Conservation (phyloP, 208 protist genomes). For the Trichomonas tenax region DNA sequence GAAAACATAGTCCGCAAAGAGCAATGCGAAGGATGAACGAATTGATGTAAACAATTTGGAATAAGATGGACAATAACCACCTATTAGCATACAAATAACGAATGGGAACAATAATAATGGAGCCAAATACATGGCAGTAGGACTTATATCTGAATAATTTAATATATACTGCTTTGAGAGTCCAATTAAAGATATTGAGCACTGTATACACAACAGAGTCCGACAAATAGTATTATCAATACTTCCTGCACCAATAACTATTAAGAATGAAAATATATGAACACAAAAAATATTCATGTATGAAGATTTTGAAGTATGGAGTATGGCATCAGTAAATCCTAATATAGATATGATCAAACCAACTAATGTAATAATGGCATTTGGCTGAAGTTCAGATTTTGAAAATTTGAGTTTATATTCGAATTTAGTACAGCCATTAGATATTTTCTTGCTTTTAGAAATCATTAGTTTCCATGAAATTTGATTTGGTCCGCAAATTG, state of each 20-base stretch:
- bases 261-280: not conserved
- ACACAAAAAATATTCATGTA: not conserved
- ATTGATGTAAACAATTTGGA: not conserved
- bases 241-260: not conserved
- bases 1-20: not conserved
- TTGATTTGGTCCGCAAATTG: not conserved
- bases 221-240: not conserved
- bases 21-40: not conserved
- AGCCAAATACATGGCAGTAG: not conserved
- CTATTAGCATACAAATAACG: not conserved
- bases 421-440: not conserved
- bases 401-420: not conserved
- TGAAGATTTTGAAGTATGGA: not conserved
- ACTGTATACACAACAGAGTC: not conserved
- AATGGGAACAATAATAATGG: not conserved
- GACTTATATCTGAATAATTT: not conserved
- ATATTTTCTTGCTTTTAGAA: not conserved
- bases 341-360: not conserved
- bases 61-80: not conserved
- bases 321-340: not conserved
- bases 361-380: not conserved
- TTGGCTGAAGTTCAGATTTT: not conserved
- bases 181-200: not conserved
- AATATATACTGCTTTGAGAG: not conserved
- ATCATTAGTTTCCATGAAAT: not conserved